Evolutionary conservation across 177 flowering plant genomes (phyloP), one percentile per base, ranked within the genome.

Genomic region (Tripterygium wilfordii): DNA sequence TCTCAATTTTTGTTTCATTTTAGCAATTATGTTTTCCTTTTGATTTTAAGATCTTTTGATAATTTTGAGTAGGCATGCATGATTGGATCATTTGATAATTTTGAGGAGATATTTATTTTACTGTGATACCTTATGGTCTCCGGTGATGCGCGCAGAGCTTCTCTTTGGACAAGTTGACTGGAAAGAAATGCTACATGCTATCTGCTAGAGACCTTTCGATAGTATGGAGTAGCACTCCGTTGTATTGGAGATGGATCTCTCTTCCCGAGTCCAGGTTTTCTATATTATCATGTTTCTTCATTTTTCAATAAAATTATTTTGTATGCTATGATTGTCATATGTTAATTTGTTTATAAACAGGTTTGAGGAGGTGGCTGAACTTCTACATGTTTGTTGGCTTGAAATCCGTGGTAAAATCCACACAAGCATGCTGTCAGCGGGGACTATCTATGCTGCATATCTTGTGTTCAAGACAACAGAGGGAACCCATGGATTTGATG

Each of bases 131-230:
- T n/a, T n/a, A n/a, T n/a, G n/a, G n/a, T n/a, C n/a, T n/a, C n/a
- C n/a, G n/a, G n/a, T n/a, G n/a, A n/a, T n/a, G n/a, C n/a, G n/a
- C n/a, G 10, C 67, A 72, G 77, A 60, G 66, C 51, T 59, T 68
- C 30, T 47, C 42, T 19, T 26, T 72, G 21, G 72, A 68, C 6
- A 72, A 59, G 52, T 22, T 6, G 50, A 72, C 57, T 43, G 73
- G 77, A 27, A 64, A 68, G 50, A 72, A 58, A 36, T 56, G 70
- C 40, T 62, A 28, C 38, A 72, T 68, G 73, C 27, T 72, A 10
- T 57, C 65, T 3, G 63, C 70, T 6, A 72, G 58, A 32, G 69
- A 42, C 9, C 59, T 72, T 3, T 1, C 4, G n/a, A 59, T 72
- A 33, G 46, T 24, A 24, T 65, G 66, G 68, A 70, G 70, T n/a